A percentile compares a stretch with the other conserved stretches of the same genome.
phyloP scores from a whole-genome alignment of 108 stramenopile genomes.

The Parmales sp. region DNA sequence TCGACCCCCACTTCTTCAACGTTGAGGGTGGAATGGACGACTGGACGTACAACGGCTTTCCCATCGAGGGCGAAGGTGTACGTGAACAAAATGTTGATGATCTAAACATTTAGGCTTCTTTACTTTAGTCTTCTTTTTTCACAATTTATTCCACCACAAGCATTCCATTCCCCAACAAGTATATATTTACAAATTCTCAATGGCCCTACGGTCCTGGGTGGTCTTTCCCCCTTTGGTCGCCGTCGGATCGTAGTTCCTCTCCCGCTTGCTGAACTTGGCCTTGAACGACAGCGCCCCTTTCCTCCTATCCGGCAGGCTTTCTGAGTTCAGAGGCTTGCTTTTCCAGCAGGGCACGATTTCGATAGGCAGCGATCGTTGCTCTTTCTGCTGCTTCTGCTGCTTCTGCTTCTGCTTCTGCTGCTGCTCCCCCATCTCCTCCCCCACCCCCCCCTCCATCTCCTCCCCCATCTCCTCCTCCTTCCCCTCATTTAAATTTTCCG shows the following conservation, averaged over 20 bases:
- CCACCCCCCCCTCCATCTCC: background rate
- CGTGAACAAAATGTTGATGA: background rate
- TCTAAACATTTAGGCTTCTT: background rate
- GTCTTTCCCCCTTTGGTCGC: background rate
- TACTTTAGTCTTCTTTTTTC: background rate
- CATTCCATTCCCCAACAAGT: background rate
- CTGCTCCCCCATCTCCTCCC: background rate
- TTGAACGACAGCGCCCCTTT: background rate
- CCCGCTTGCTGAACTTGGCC: slow-evolving; percentile 4
- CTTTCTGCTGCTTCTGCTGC: background rate
- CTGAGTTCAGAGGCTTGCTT: background rate
- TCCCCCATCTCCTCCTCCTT: background rate
- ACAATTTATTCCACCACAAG: background rate
- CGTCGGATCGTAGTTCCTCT: background rate
- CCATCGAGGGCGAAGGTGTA: background rate
- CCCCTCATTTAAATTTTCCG: background rate
- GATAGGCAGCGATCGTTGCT: background rate
- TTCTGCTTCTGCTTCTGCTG: background rate
- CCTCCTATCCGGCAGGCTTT: background rate
- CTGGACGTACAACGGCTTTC: background rate
- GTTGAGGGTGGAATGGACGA: background rate
- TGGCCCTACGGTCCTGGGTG: background rate
- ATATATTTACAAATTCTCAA: background rate
- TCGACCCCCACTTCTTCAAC: too few relatives aligned
- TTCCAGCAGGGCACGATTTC: slow-evolving; percentile 10